These are phyloP conservation scores for Vicia faba DNA, from an alignment of 306 rosid species.

Conservation along the genomic window DNA sequence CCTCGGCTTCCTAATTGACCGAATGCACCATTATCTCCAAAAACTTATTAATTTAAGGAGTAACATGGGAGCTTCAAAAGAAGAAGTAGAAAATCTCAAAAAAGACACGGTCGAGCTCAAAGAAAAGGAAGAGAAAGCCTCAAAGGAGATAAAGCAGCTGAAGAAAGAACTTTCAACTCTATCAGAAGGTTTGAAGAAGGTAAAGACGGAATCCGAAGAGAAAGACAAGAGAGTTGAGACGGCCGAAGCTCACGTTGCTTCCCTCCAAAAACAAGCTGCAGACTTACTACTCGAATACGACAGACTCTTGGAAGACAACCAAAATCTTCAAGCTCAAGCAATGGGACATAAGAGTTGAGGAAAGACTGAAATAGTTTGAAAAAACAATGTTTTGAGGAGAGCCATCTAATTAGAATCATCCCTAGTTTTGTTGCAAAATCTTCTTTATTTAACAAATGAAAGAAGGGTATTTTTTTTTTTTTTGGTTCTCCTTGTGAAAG, in stretches of 20 bases:
- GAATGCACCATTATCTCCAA: conserved; percentile 68
- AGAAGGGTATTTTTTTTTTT: conserved; percentile 30
- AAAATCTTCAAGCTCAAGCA: conserved; percentile 71
- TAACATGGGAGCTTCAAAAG: conserved; percentile 58
- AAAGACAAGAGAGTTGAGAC: conserved; percentile 68
- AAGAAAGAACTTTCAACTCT: conserved; percentile 48
- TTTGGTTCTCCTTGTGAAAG: conserved; percentile 27
- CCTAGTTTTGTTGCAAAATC: conserved; percentile 32
- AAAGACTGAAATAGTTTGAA: conserved; percentile 19
- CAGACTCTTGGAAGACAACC: conserved; percentile 81
- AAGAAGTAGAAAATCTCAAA: conserved; percentile 61
- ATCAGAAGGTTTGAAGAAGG: conserved; percentile 64
- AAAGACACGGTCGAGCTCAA: conserved; percentile 53
- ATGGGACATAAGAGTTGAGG: conserved; percentile 46
- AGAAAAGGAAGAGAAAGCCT: conserved; percentile 63
- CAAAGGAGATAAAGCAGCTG: conserved; percentile 57
- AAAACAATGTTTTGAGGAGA: conserved; percentile 26
- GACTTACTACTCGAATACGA: conserved; percentile 83
- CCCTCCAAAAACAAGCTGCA: conserved; percentile 81
- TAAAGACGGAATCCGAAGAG: conserved; percentile 59
- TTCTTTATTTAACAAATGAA: not conserved
- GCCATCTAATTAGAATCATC: conserved; percentile 22
- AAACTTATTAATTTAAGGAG: conserved; percentile 58
- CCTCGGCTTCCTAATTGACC: conserved; percentile 76
- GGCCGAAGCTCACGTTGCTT: conserved; percentile 68